Percentiles rank a stretch among this genome's conserved stretches.
Evolutionary conservation across 2,329 filamentous ascomycete species (phyloP).

Genomic region (Pseudocercospora fuligena): DNA sequence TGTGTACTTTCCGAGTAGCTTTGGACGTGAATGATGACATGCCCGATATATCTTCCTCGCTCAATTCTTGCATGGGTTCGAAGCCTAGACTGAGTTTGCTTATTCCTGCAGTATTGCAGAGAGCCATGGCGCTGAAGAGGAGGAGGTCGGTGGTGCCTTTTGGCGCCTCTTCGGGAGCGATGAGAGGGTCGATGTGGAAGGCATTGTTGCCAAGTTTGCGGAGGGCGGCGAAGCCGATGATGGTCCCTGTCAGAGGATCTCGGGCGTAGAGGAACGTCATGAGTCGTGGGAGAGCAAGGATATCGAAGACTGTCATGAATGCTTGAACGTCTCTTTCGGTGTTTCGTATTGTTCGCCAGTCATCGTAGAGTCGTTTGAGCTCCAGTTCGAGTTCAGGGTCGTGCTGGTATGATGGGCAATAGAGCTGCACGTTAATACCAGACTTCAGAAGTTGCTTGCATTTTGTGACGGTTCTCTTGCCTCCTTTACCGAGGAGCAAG

Average conservation of each 20-base stretch:
- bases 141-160: constrained; percentile 17
- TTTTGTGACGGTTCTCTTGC: constrained; percentile 15
- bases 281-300: constrained; percentile 13
- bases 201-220: constrained; percentile 9
- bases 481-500: constrained; percentile 8
- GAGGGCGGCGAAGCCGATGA: constrained; percentile 11
- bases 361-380: constrained; percentile 4
- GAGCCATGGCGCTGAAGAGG: constrained; percentile 8
- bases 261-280: constrained; percentile 10
- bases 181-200: constrained; percentile 12
- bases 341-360: not conserved
- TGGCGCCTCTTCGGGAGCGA: not conserved
- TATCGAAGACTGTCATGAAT: constrained; percentile 17
- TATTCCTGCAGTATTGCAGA: constrained; percentile 6
- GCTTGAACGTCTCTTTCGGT: not conserved
- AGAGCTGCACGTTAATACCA: not conserved
- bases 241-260: not conserved
- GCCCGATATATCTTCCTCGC: not conserved
- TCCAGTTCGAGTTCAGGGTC: not conserved
- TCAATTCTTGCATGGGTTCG: not conserved
- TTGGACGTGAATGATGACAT: not conserved
- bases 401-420: constrained; percentile 12
- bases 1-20: constrained; percentile 7
- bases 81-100: constrained; percentile 9
- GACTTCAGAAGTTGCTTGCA: constrained; percentile 13